phyloP scores from a whole-genome alignment of 2,329 filamentous ascomycete species.

The Cladophialophora carrionii region DNA sequence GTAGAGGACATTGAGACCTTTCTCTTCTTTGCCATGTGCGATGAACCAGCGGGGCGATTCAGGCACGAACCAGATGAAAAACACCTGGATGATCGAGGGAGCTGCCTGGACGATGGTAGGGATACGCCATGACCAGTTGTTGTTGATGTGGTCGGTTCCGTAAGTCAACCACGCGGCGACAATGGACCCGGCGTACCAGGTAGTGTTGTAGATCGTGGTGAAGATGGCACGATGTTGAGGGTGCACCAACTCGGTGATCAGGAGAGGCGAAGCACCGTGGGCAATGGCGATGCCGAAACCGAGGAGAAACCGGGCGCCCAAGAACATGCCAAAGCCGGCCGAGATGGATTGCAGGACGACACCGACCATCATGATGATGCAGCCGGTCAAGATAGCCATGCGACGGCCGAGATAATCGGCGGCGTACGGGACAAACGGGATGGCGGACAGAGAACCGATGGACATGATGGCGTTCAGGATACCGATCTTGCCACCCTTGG shows the following conservation, averaged over 20 bases:
- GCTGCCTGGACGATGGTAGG: conserved; percentile 69
- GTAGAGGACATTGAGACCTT: conserved; percentile 42
- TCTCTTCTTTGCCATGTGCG: conserved; percentile 41
- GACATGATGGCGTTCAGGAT: conserved; percentile 36
- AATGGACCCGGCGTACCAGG: conserved; percentile 58
- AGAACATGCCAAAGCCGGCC: conserved; percentile 52
- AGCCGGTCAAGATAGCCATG: conserved; percentile 51
- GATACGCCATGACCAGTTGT: conserved; percentile 62
- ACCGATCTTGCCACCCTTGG: conserved; percentile 31
- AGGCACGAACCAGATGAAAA: conserved; percentile 65
- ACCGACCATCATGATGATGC: conserved; percentile 37
- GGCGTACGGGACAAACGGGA: conserved; percentile 55
- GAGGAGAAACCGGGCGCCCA: conserved; percentile 64
- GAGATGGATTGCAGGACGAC: conserved; percentile 42
- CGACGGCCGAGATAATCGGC: conserved; percentile 55
- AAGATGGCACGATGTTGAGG: conserved; percentile 55
- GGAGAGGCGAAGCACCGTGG: conserved; percentile 43
- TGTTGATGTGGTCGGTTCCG: conserved; percentile 50
- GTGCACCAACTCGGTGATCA: conserved; percentile 54
- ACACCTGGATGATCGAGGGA: conserved; percentile 60
- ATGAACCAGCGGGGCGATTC: conserved; percentile 67
- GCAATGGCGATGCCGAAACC: conserved; percentile 63
- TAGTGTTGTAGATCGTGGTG: conserved; percentile 59
- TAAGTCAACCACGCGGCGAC: conserved; percentile 57
- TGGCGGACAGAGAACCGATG: conserved; percentile 53